phyloP scores from a whole-genome alignment of 2,329 filamentous ascomycete genomes.

The Thielaviopsis ethacetica region DNA sequence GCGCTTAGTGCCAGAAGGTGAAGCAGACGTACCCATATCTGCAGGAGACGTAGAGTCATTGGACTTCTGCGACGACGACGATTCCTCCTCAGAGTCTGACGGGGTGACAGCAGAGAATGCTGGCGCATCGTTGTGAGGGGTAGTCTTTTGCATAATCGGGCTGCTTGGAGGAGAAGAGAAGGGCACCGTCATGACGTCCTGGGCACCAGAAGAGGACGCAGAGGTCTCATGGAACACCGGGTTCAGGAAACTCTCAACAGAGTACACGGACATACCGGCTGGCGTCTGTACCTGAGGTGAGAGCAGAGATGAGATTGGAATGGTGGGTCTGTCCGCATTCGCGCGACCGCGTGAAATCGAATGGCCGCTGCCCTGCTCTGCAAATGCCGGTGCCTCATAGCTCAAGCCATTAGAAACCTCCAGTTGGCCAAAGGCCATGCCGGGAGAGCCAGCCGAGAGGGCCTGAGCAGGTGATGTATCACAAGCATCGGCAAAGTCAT shows the following conservation, averaged over 20 bases:
- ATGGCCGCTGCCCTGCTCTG: background rate
- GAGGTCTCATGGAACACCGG: background rate
- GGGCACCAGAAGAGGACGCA: background rate
- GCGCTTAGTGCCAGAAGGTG: slow-evolving; percentile 6
- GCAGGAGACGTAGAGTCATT: background rate
- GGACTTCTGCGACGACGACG: background rate
- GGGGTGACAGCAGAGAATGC: background rate
- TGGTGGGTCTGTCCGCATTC: background rate
- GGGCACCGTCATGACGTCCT: background rate
- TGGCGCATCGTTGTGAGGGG: background rate
- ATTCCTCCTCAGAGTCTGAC: background rate
- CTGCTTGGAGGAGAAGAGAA: background rate
- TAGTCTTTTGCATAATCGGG: background rate
- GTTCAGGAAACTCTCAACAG: background rate
- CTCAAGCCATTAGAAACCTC: background rate
- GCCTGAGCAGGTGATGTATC: background rate
- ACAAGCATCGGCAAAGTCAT: background rate
- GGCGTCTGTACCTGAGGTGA: background rate
- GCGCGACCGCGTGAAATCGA: background rate
- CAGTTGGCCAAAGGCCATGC: background rate
- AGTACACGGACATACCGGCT: background rate
- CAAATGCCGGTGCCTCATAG: background rate
- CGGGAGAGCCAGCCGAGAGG: background rate
- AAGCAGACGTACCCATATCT: background rate
- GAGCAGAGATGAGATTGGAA: background rate